A percentile compares a stretch with the other conserved stretches of the same genome.
Conservation (phyloP, 208 protist species). For the Acanthamoeba sp. region DNA sequence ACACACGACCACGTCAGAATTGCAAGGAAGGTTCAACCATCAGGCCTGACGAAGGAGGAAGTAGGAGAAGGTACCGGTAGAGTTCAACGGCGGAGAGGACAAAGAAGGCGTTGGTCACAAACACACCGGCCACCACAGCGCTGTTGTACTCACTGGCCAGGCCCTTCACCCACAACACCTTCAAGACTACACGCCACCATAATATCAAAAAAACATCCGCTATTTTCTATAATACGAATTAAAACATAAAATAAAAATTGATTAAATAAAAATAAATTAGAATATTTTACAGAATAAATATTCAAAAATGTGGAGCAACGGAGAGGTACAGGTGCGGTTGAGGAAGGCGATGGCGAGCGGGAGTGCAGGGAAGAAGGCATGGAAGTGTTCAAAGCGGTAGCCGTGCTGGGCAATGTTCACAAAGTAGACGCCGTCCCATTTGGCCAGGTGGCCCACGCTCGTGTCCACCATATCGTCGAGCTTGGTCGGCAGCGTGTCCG, state of each 20-base stretch:
- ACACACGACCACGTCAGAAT: too few relatives aligned
- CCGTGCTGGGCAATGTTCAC: background rate
- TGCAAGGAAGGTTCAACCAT: too few relatives aligned
- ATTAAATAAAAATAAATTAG: background rate
- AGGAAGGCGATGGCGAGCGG: constrained; percentile 28
- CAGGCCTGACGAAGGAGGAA: too few relatives aligned
- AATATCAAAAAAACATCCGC: background rate
- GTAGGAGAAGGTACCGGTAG: background rate
- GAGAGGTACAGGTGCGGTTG: constrained; percentile 10
- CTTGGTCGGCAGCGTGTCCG: background rate
- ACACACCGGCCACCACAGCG: background rate
- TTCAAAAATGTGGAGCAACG: background rate
- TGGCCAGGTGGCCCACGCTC: constrained; percentile 4
- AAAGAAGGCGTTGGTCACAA: constrained; percentile 20
- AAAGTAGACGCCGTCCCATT: constrained; percentile 54
- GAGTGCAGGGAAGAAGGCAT: constrained; percentile 57
- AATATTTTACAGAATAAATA: background rate
- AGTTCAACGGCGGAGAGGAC: constrained; percentile 53
- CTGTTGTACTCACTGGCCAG: constrained; percentile 33
- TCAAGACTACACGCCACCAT: background rate
- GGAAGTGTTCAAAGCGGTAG: constrained; percentile 65
- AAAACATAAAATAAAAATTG: background rate
- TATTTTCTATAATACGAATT: background rate
- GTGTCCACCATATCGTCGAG: background rate
- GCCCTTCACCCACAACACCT: constrained; percentile 37